Evolutionary conservation across 116 monocot species (phyloP).

Genomic region (Zostera marina): DNA sequence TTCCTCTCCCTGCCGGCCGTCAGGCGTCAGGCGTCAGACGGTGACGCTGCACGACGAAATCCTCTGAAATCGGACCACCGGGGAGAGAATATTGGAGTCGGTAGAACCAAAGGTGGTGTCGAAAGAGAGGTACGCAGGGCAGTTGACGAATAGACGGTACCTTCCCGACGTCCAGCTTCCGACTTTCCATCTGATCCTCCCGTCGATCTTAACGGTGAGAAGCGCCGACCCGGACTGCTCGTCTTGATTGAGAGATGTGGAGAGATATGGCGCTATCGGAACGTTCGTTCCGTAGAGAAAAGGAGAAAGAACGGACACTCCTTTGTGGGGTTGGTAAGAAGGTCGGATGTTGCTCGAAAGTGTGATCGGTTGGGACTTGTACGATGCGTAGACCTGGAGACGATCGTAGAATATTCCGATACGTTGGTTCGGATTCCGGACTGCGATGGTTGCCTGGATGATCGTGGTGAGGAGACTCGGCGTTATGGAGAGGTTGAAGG

Average conservation of each 20-base stretch:
- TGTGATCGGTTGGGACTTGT: constrained; percentile 46
- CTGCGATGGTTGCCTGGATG: constrained; percentile 26
- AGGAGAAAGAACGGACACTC: constrained; percentile 46
- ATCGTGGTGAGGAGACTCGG: constrained; percentile 19
- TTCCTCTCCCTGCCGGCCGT: too few species aligned
- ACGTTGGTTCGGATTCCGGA: constrained; percentile 42
- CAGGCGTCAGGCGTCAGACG: too few species aligned
- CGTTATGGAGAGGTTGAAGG: constrained; percentile 28
- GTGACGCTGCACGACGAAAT: constrained; percentile 31
- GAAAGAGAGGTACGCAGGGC: constrained; percentile 12
- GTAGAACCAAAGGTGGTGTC: constrained; percentile 1
- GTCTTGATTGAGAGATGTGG: constrained; percentile 24
- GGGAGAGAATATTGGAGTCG: not conserved
- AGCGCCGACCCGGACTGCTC: constrained; percentile 21
- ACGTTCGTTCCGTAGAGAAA: constrained; percentile 22
- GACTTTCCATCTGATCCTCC: constrained; percentile 48
- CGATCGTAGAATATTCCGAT: constrained; percentile 44
- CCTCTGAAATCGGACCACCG: constrained; percentile 13
- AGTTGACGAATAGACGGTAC: constrained; percentile 20
- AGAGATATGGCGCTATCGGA: constrained; percentile 38
- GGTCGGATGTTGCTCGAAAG: constrained; percentile 12
- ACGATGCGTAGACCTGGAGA: constrained; percentile 33
- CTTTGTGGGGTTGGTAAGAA: constrained; percentile 41
- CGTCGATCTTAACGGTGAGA: constrained; percentile 31
- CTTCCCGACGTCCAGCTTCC: constrained; percentile 41